Percentiles rank a stretch among this genome's conserved stretches.
phyloP scores from a whole-genome alignment of 176 grass and related monocot species.

The Carex scoparia region DNA sequence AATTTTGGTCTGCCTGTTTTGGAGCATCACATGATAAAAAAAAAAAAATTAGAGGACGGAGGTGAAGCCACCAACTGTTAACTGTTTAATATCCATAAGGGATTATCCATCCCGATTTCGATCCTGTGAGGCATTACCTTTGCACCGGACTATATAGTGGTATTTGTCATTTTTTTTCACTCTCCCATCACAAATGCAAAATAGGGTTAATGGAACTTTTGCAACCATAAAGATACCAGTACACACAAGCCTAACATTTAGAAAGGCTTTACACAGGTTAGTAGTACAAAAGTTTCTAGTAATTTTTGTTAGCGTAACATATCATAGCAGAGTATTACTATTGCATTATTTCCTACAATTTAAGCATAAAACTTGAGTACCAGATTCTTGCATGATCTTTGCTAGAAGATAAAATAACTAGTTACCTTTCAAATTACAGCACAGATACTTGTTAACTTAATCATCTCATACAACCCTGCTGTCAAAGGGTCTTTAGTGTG shows the following conservation, averaged over 20 bases:
- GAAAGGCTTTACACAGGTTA: background rate
- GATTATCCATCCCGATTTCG: too few relatives aligned
- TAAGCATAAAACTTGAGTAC: background rate
- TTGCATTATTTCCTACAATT: background rate
- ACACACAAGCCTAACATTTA: background rate
- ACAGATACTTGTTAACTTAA: background rate
- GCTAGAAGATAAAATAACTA: too few relatives aligned
- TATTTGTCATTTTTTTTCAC: background rate
- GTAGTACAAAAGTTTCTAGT: background rate
- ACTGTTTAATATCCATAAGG: too few relatives aligned
- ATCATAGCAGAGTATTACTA: background rate
- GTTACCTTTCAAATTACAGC: too few relatives aligned
- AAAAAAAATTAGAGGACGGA: too few relatives aligned
- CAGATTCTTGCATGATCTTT: background rate
- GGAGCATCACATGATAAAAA: background rate
- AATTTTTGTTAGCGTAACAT: background rate
- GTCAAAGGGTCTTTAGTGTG: background rate
- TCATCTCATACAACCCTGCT: background rate
- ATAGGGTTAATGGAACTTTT: background rate
- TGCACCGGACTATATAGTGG: too few relatives aligned
- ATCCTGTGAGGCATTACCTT: too few relatives aligned
- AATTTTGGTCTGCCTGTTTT: background rate
- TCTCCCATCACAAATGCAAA: background rate
- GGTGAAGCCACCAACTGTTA: too few relatives aligned
- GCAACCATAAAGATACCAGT: background rate